Conservation (phyloP, 805 yeast species). For the Hanseniaspora thailandica region DNA sequence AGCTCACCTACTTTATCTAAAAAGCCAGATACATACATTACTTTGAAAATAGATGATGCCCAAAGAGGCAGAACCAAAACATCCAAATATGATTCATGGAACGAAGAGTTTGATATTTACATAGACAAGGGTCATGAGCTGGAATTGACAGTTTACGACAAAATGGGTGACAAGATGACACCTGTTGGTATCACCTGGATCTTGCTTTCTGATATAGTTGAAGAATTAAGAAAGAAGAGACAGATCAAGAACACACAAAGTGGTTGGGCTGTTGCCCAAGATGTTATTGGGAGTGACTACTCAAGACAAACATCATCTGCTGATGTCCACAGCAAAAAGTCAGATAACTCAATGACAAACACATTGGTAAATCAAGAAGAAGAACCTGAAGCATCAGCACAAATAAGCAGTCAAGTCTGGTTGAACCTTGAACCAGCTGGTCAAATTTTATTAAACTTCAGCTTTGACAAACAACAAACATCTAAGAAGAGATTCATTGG, state of each 20-base stretch:
- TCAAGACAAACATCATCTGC: conserved; percentile 14
- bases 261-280: conserved; percentile 83
- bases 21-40: conserved; percentile 66
- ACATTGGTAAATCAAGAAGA: background rate
- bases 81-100: conserved; percentile 66
- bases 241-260: conserved; percentile 56
- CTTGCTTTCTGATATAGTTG: conserved; percentile 79
- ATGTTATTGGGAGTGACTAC: conserved; percentile 26
- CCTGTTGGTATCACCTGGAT: conserved; percentile 95
- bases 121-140: conserved; percentile 89
- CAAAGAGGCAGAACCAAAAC: conserved; percentile 65
- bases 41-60: conserved; percentile 79
- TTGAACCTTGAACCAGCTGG: conserved; percentile 90
- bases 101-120: conserved; percentile 66
- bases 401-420: conserved; percentile 52
- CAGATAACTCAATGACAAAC: conserved; percentile 18
- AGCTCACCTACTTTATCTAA: conserved; percentile 70
- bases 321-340: conserved; percentile 1
- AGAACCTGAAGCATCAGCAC: background rate
- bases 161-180: conserved; percentile 47
- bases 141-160: conserved; percentile 79
- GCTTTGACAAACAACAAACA: conserved; percentile 59
- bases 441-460: conserved; percentile 63
- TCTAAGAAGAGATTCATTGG: conserved; percentile 41
- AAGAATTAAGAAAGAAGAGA: conserved; percentile 83